Conservation (phyloP, 1,284 basidiomycete species). For the Microbotryum intermedium region DNA sequence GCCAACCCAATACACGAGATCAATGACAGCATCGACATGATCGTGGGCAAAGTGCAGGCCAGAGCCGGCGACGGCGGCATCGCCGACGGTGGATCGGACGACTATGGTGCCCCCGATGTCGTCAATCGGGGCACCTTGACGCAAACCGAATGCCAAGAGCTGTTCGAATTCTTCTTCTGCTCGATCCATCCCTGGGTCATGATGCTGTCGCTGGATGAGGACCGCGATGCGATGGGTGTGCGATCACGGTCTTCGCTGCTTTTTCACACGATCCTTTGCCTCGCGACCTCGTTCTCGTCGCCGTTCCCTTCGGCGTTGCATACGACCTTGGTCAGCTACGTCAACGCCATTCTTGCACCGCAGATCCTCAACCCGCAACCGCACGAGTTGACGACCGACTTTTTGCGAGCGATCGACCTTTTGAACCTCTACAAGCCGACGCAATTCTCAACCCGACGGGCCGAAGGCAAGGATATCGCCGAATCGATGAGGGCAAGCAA, state of each 20-base stretch:
- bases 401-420: constrained; percentile 26
- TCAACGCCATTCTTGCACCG: constrained; percentile 27
- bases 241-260: constrained; percentile 15
- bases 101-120: constrained; percentile 27
- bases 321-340: constrained; percentile 24
- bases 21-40: constrained; percentile 16
- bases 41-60: constrained; percentile 6
- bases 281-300: constrained; percentile 28
- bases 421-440: constrained; percentile 29
- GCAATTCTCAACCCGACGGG: constrained; percentile 19
- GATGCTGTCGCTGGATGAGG: constrained; percentile 28
- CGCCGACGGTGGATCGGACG: constrained; percentile 1
- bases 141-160: constrained; percentile 25
- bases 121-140: constrained; percentile 17
- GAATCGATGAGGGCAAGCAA: constrained; percentile 27
- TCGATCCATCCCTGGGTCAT: constrained; percentile 29
- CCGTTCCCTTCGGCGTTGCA: constrained; percentile 28
- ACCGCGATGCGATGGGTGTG: constrained; percentile 23
- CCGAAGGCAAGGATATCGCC: constrained; percentile 23
- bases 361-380: constrained; percentile 28
- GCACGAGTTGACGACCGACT: constrained; percentile 29
- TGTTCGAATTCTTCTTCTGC: constrained; percentile 31
- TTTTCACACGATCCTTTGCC: constrained; percentile 28
- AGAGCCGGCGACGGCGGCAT: neutral
- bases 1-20: constrained; percentile 24